These are phyloP conservation scores for Xerocomellus intermedius DNA, from an alignment of 768 basidiomycete species.

Conservation along the genomic window DNA sequence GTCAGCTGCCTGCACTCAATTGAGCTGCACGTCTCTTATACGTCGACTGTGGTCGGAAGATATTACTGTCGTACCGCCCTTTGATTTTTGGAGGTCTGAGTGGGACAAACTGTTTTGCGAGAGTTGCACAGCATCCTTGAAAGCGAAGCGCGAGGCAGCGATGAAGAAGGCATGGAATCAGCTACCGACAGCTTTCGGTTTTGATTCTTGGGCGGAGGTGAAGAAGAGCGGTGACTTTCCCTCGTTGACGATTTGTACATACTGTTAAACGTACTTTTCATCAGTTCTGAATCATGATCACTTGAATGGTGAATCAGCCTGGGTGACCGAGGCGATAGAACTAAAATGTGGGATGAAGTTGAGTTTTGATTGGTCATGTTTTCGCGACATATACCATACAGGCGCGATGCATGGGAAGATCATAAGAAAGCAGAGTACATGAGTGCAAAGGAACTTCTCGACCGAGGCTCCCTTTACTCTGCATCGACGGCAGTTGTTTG, in stretches of 20 bases:
- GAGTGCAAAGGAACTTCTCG: conserved; percentile 11
- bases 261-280: not conserved
- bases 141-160: not conserved
- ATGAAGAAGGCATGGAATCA: not conserved
- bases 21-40: not conserved
- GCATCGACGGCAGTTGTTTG: conserved; percentile 81
- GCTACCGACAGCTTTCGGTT: conserved; percentile 2
- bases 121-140: not conserved
- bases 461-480: conserved; percentile 47
- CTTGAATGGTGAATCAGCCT: not conserved
- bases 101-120: conserved; percentile 8
- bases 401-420: conserved; percentile 26
- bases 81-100: not conserved
- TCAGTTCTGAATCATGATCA: not conserved
- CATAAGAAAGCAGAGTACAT: conserved; percentile 20
- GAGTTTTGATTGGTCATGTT: conserved; percentile 8
- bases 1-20: fast-evolving
- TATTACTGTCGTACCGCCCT: not conserved
- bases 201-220: conserved; percentile 4
- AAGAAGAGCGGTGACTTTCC: not conserved
- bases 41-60: not conserved
- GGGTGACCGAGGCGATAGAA: not conserved
- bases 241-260: not conserved
- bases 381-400: conserved; percentile 30
- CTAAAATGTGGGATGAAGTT: not conserved